Base-by-base conservation (phyloP, 2,329 filamentous ascomycete species). In the Alternaria triticimaculans region DNA sequence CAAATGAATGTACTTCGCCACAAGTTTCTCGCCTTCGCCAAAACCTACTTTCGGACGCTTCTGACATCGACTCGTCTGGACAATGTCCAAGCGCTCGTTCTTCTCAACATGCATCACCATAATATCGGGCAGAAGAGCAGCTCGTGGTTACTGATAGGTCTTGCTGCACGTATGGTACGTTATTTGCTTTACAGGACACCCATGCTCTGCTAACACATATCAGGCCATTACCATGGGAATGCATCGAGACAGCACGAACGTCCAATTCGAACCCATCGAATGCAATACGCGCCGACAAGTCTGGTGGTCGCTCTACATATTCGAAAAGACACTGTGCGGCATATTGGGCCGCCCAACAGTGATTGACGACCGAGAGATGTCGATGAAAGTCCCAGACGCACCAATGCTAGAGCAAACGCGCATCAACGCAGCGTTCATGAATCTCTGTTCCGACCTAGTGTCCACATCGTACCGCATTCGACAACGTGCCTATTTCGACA, bases 51-150 rank as follows among this genome's bases (percentile, higher is more conserved):
- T 45, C 78, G 80, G 23, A 74, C 76, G 12, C 71, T 83, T 7
- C 71, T 82, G 11, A 76, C 72, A 18, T 75, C 78, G 6, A 80
- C 80, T 2, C 82, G 76, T 23, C 68, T 83, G 9, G 72, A 77
- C n/a, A 83, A 82, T 45, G 75, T 83, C 10, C 81, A 82, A 64
- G 82, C 81, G 1, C 72, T 83, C 25, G 76, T 83, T 58, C 73
- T 83, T 6, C 75, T 83, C 11, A 80, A 81, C 21, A 56, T 83
- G 12, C 80, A 83, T 62, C 77, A 82, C 60, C 79, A 83, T 59
- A 80, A 79, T 37, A 76, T 77, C 25, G 82, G 81, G 12, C 81
- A 83, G 61, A 74, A 80, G 26, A 83, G 80, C 33, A 80, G 76
- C 55, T 77, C 80, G 1, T 83, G 80, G 76, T 75, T 81, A 54